Conservation (phyloP, 2,329 filamentous ascomycete genomes). For the Sordariomycetes sp. region DNA sequence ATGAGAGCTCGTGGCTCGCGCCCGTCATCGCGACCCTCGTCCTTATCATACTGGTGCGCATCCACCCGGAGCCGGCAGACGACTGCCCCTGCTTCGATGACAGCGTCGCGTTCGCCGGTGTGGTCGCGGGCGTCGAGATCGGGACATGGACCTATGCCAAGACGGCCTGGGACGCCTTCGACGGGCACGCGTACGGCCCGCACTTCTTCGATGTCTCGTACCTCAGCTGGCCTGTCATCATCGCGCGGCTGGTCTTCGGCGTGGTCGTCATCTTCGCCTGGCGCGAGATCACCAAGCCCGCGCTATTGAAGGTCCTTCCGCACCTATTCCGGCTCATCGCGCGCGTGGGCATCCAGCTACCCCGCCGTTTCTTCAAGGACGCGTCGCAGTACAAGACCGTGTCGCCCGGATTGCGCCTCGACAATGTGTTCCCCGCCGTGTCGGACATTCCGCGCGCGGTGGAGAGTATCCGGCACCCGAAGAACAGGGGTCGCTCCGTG, state of each 20-base stretch:
- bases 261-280: slow-evolving; percentile 78
- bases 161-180: slow-evolving; percentile 30
- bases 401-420: slow-evolving; percentile 49
- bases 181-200: slow-evolving; percentile 25
- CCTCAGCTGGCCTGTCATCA: slow-evolving; percentile 51
- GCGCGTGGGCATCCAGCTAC: slow-evolving; percentile 63
- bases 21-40: slow-evolving; percentile 50
- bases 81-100: slow-evolving; percentile 97
- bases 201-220: slow-evolving; percentile 52
- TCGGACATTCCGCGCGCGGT: slow-evolving; percentile 75
- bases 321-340: slow-evolving; percentile 82
- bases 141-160: slow-evolving; percentile 73
- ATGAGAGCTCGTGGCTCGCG: slow-evolving; percentile 48
- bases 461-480: slow-evolving; percentile 66
- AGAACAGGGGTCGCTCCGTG: slow-evolving; percentile 58
- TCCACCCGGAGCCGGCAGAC: slow-evolving; percentile 92
- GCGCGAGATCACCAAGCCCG: slow-evolving; percentile 81
- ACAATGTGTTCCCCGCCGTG: slow-evolving; percentile 84
- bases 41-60: slow-evolving; percentile 65
- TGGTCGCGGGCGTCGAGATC: slow-evolving; percentile 71
- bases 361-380: slow-evolving; percentile 80
- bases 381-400: slow-evolving; percentile 86
- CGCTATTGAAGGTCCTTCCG: slow-evolving; percentile 63
- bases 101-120: slow-evolving; percentile 83
- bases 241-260: slow-evolving; percentile 61